These are phyloP conservation scores for Pseudozyma hubeiensis DNA, from an alignment of 1,284 basidiomycete genomes.

Conservation along the genomic window DNA sequence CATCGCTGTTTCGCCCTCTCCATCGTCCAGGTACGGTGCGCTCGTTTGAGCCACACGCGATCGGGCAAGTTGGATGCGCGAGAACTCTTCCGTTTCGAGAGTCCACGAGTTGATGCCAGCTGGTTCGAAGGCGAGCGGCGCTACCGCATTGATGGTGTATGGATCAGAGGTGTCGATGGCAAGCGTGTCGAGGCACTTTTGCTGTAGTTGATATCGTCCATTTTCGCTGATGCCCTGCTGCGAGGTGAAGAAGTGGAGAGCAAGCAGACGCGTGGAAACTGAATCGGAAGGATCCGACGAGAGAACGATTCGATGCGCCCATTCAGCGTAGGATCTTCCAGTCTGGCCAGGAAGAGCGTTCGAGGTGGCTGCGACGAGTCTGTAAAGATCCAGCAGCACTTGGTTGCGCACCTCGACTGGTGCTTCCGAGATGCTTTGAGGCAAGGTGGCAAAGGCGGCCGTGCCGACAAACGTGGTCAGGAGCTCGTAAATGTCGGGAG, in stretches of 20 bases:
- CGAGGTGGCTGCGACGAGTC: conserved; percentile 25
- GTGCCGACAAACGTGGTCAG: conserved; percentile 37
- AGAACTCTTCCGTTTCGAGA: conserved; percentile 42
- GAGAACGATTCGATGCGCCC: conserved; percentile 36
- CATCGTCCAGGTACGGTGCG: background rate
- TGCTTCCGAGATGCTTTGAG: conserved; percentile 6
- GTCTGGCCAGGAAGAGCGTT: conserved; percentile 10
- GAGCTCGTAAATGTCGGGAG: conserved; percentile 53
- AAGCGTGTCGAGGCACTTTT: conserved; percentile 15
- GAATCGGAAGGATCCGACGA: conserved; percentile 7
- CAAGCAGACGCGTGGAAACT: conserved; percentile 49
- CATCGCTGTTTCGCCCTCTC: background rate
- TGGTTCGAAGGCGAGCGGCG: conserved; percentile 24
- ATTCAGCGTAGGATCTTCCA: conserved; percentile 12
- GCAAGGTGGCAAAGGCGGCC: conserved; percentile 35
- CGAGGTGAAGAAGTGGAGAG: conserved; percentile 45
- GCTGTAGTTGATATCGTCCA: conserved; percentile 33
- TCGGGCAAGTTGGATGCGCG: conserved; percentile 17
- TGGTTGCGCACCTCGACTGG: conserved; percentile 27
- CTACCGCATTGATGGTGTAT: conserved; percentile 21
- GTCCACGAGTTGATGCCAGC: conserved; percentile 47
- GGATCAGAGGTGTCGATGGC: conserved; percentile 10
- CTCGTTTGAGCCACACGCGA: conserved; percentile 5
- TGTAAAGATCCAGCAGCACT: conserved; percentile 31
- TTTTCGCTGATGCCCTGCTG: conserved; percentile 49